Evolutionary conservation across 106 monocot genomes (phyloP).

Genomic region (Vanilla planifolia): DNA sequence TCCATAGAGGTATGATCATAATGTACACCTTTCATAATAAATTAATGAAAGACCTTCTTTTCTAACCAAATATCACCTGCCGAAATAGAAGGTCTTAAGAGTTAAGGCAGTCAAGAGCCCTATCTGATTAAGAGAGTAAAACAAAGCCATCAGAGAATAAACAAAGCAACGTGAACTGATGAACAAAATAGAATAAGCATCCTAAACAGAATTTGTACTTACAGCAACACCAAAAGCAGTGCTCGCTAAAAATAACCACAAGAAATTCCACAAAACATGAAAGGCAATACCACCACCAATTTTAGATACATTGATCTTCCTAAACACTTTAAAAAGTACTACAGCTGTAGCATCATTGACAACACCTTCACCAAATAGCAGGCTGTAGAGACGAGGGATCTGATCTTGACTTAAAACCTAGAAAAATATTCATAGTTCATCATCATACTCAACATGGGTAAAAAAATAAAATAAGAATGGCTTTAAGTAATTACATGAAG

Average conservation of each 20-base stretch:
- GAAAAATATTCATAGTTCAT: background rate
- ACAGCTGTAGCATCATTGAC: conserved; percentile 84
- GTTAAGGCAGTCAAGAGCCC: conserved; percentile 67
- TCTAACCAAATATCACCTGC: conserved; percentile 38
- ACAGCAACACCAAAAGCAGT: conserved; percentile 70
- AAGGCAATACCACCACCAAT: conserved; percentile 36
- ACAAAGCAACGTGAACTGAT: background rate
- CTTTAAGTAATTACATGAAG: too few species aligned
- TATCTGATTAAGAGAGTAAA: conserved; percentile 33
- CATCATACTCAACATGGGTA: background rate
- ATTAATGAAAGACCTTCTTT: background rate
- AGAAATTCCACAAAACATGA: conserved; percentile 44
- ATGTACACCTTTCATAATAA: background rate
- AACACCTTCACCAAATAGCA: conserved; percentile 90
- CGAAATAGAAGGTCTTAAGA: conserved; percentile 70
- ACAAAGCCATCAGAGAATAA: background rate
- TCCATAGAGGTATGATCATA: conserved; percentile 1
- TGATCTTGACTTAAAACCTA: conserved; percentile 77
- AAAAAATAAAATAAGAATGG: too few species aligned
- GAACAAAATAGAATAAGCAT: background rate
- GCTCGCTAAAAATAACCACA: conserved; percentile 70
- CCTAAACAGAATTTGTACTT: conserved; percentile 18
- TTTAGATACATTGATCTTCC: conserved; percentile 47
- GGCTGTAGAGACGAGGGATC: conserved; percentile 69
- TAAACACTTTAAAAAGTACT: conserved; percentile 64